Base-by-base conservation (phyloP, 108 stramenopile species). In the Pseudonitzschia delicatissima region DNA sequence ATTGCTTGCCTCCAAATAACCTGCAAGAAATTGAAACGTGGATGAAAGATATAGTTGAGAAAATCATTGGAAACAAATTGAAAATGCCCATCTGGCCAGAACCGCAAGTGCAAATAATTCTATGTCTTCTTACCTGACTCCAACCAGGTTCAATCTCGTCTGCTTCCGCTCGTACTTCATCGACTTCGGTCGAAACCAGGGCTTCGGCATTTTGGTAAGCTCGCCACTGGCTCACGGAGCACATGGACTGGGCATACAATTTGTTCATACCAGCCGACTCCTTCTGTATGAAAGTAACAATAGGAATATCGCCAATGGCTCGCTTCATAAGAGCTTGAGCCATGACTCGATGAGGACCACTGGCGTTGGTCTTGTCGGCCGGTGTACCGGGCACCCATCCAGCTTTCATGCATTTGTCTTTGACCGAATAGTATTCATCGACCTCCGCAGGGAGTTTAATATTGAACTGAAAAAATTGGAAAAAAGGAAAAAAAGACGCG, bases 251-350 rank as follows among this genome's bases (percentile, higher is more conserved):
- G 13, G 87, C 69, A 64, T 95, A 92, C 33, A 95, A 67, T 67
- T 90, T 91, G 69, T 92, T 91, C 94, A 95, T 95, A 25, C 94
- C 91, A 12, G 80, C 69, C 32, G 88, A 84, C 71, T 95, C 94
- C 77, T 92, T 92, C 72, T 95, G 94, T 76, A 95, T 92, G 67
- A 90, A 88, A 20, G 82, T 86, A 4, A 95, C 91, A 60, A 95
- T 80, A 21, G 94, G 94, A 70, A 95, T 95, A 59, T 90, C 90
- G 20, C 83, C 91, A 75, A 95, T 95, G 57, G 89, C 88, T 61
- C 94, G 82, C 62, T 95, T 95, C 94, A 95, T 95, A 17, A 95
- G 75, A 12, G 94, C 94, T 66, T 92, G 91, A 12, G 91, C 94
- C 58, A 95, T 62, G 32, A 78, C 64, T 33, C 90, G 84, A 65